Conservation (phyloP, 2,329 filamentous ascomycete species). For the Alternaria conjuncta region DNA sequence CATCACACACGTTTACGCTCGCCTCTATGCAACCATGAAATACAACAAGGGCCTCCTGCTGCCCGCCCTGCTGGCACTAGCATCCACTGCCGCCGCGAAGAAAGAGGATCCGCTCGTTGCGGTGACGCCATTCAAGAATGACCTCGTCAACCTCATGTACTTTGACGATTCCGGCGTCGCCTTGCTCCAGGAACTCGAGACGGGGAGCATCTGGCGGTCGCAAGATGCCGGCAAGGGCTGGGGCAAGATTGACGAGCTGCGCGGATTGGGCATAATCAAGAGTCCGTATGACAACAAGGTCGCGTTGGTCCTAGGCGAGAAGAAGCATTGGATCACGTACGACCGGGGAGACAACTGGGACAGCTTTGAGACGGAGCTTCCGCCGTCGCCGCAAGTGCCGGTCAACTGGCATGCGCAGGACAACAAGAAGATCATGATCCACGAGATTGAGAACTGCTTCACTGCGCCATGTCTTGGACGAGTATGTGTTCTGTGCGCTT, state of each 20-base stretch:
- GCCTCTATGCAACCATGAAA: slow-evolving; percentile 50
- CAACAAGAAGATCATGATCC: slow-evolving; percentile 84
- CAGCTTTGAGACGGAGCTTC: slow-evolving; percentile 68
- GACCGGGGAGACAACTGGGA: slow-evolving; percentile 85
- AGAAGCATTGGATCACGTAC: slow-evolving; percentile 80
- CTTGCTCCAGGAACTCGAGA: slow-evolving; percentile 72
- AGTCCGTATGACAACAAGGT: slow-evolving; percentile 80
- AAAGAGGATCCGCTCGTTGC: slow-evolving; percentile 68
- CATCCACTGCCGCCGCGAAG: slow-evolving; percentile 38
- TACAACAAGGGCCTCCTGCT: slow-evolving; percentile 52
- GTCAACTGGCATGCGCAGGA: slow-evolving; percentile 85
- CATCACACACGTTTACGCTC: slow-evolving; percentile 19
- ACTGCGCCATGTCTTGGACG: slow-evolving; percentile 49
- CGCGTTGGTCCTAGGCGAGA: slow-evolving; percentile 79
- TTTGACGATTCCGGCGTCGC: slow-evolving; percentile 88
- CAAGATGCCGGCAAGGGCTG: slow-evolving; percentile 81
- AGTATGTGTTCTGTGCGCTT: slow-evolving; percentile 54
- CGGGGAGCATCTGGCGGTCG: slow-evolving; percentile 75
- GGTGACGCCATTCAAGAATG: slow-evolving; percentile 68
- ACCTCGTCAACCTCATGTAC: slow-evolving; percentile 77
- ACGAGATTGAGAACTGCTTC: slow-evolving; percentile 54
- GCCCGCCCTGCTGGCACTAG: slow-evolving; percentile 59
- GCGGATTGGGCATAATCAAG: slow-evolving; percentile 68
- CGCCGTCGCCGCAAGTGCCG: slow-evolving; percentile 62
- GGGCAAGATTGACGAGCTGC: slow-evolving; percentile 69